Conservation (phyloP, 306 rosid genomes). For the Carpinus viminea region DNA sequence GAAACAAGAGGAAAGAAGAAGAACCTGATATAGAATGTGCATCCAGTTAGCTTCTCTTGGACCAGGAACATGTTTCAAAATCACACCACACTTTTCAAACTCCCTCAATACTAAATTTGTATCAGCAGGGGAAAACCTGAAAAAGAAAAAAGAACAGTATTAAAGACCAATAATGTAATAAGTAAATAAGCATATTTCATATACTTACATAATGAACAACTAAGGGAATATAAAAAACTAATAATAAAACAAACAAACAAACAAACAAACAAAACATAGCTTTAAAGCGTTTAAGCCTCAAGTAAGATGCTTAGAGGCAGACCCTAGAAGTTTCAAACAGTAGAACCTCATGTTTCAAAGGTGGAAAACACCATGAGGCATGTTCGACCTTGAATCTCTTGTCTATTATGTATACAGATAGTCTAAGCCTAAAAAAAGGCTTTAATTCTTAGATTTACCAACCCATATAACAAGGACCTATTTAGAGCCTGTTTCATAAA, state of each 20-base stretch:
- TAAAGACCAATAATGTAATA: conserved; percentile 6
- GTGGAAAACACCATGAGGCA: background rate
- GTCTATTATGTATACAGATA: background rate
- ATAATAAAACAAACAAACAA: too few species aligned
- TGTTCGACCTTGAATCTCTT: background rate
- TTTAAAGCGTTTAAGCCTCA: background rate
- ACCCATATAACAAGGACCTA: background rate
- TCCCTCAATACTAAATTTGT: conserved; percentile 88
- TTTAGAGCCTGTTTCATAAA: too few species aligned
- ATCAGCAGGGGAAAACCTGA: conserved; percentile 87
- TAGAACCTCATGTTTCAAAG: background rate
- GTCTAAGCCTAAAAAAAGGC: background rate
- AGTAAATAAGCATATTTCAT: background rate
- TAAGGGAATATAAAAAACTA: conserved; percentile 8
- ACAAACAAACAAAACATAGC: background rate
- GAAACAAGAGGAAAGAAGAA: conserved; percentile 15
- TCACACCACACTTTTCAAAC: conserved; percentile 93
- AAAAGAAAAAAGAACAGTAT: conserved; percentile 24
- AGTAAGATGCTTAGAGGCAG: conserved; percentile 7
- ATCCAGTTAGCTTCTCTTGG: conserved; percentile 95
- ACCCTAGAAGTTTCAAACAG: conserved; percentile 21
- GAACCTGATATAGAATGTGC: conserved; percentile 90
- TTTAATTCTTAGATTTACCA: background rate
- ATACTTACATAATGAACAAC: background rate
- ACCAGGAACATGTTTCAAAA: conserved; percentile 91